phyloP scores from a whole-genome alignment of 2,329 filamentous ascomycete species.

The Phoma sp. region DNA sequence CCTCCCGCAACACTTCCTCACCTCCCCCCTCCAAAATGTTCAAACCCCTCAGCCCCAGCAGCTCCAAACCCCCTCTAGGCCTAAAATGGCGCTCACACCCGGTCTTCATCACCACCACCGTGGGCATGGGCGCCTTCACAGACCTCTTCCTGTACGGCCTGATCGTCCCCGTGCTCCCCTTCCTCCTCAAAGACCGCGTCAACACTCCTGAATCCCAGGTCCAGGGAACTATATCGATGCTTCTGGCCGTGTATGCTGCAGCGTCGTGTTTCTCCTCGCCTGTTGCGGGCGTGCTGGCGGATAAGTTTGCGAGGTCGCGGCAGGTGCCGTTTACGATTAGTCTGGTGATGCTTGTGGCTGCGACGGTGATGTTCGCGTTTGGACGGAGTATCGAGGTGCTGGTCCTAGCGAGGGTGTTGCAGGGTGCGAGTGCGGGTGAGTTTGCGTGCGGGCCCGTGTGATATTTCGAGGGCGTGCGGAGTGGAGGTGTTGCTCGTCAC shows the following conservation, averaged over 20 bases:
- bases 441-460: too few species aligned
- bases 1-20: too few species aligned
- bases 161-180: slow-evolving; percentile 64
- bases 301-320: slow-evolving; percentile 56
- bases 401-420: slow-evolving; percentile 60
- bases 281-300: slow-evolving; percentile 61
- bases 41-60: background rate
- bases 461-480: too few species aligned
- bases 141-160: slow-evolving; percentile 67
- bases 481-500: too few species aligned
- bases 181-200: slow-evolving; percentile 61
- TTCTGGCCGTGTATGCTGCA: slow-evolving; percentile 62
- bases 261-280: slow-evolving; percentile 60
- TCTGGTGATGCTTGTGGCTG: slow-evolving; percentile 57
- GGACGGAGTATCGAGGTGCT: slow-evolving; percentile 57
- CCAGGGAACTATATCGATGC: slow-evolving; percentile 59
- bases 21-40: too few species aligned
- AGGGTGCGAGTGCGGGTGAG: slow-evolving; percentile 57
- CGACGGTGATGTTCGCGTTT: slow-evolving; percentile 62
- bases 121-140: slow-evolving; percentile 60
- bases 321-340: slow-evolving; percentile 65
- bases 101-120: slow-evolving; percentile 64
- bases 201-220: slow-evolving; percentile 55
- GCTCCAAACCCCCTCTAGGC: slow-evolving; percentile 17
- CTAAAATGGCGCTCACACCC: slow-evolving; percentile 62